These are phyloP conservation scores for Spathaspora girioi DNA, from an alignment of 805 yeast species.

Conservation along the genomic window DNA sequence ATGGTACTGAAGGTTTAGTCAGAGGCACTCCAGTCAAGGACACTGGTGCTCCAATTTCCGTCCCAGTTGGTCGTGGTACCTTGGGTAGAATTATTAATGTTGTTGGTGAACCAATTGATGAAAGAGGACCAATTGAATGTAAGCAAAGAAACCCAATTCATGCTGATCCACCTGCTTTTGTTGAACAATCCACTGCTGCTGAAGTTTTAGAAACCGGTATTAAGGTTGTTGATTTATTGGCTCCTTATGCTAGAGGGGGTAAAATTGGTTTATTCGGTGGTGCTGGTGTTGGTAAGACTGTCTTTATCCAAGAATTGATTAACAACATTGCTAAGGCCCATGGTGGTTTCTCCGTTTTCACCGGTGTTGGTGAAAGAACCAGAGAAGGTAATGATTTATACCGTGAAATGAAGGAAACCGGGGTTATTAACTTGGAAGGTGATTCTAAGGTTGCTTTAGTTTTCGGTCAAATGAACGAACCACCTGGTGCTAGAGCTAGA, in stretches of 20 bases:
- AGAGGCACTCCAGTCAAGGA: slow-evolving; percentile 91
- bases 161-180: slow-evolving; percentile 95
- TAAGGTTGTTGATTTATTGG: slow-evolving; percentile 97
- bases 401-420: slow-evolving; percentile 99
- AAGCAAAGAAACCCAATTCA: slow-evolving; percentile 96
- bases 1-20: slow-evolving; percentile 99
- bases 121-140: slow-evolving; percentile 96
- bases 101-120: slow-evolving; percentile 99
- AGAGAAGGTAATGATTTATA: slow-evolving; percentile 99
- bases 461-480: slow-evolving; percentile 99
- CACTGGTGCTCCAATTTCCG: slow-evolving; percentile 98
- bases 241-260: slow-evolving; percentile 99
- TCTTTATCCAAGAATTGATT: slow-evolving; percentile 98
- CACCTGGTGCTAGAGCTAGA: slow-evolving; percentile 99
- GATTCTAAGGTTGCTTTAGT: slow-evolving; percentile 99
- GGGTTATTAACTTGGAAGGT: slow-evolving; percentile 99
- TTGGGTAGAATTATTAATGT: slow-evolving; percentile 98
- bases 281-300: slow-evolving; percentile 99
- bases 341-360: slow-evolving; percentile 99
- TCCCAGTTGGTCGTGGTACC: slow-evolving; percentile 99
- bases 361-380: slow-evolving; percentile 99
- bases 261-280: slow-evolving; percentile 99
- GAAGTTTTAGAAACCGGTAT: slow-evolving; percentile 99
- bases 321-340: slow-evolving; percentile 99
- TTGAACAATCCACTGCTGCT: slow-evolving; percentile 95